Conservation (phyloP, 2,329 filamentous ascomycete species). For the Aspergillus nomiae region DNA sequence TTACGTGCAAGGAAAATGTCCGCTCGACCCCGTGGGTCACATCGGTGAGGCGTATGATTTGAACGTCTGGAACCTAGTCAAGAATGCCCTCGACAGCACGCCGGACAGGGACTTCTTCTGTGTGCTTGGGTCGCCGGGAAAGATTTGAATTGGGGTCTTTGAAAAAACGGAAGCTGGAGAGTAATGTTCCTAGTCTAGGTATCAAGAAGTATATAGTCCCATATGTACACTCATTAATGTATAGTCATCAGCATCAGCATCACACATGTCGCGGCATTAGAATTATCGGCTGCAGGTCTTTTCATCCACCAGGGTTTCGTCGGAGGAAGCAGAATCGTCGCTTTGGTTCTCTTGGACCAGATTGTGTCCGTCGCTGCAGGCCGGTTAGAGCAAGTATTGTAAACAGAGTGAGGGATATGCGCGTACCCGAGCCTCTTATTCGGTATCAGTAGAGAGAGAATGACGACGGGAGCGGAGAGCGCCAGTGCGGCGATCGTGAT, state of each 20-base stretch:
- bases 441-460: slow-evolving; percentile 30
- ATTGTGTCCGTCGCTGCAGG: slow-evolving; percentile 24
- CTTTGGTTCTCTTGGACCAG: slow-evolving; percentile 15
- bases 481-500: slow-evolving; percentile 35
- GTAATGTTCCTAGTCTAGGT: not conserved
- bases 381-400: not conserved
- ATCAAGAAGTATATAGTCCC: not conserved
- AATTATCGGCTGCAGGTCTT: not conserved
- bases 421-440: slow-evolving; percentile 30
- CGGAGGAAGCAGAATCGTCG: not conserved
- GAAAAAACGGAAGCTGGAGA: not conserved
- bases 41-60: slow-evolving; percentile 42
- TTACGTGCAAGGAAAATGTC: slow-evolving; percentile 37
- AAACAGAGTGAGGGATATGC: not conserved
- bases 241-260: slow-evolving; percentile 3
- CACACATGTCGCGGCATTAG: not conserved
- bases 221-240: slow-evolving; percentile 2
- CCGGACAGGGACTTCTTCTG: slow-evolving; percentile 31
- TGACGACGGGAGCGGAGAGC: slow-evolving; percentile 28
- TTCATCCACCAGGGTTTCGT: slow-evolving; percentile 10
- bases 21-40: slow-evolving; percentile 38
- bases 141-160: not conserved
- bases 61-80: slow-evolving; percentile 43
- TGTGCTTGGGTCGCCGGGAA: slow-evolving; percentile 33
- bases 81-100: slow-evolving; percentile 36